These are phyloP conservation scores for Melastoma candidum DNA, from an alignment of 441 rosid genomes.

Conservation along the genomic window DNA sequence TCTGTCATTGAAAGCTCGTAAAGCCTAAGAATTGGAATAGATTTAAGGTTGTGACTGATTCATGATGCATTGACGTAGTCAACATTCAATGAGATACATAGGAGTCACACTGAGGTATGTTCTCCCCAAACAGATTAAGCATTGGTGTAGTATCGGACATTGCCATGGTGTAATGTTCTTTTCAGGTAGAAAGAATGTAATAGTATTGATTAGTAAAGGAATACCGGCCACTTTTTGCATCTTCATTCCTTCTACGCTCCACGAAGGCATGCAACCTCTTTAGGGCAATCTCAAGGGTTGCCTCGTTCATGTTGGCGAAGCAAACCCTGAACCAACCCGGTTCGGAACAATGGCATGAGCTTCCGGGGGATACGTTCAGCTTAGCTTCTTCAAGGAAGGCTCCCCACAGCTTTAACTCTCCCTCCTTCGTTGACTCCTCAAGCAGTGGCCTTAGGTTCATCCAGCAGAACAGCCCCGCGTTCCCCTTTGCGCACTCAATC, in stretches of 20 bases:
- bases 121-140: no score
- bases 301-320: slow-evolving; percentile 11
- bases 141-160: no score
- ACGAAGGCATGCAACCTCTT: slow-evolving; percentile 2
- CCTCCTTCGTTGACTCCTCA: neutral
- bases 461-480: slow-evolving; percentile 12
- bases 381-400: neutral
- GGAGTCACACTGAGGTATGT: no score
- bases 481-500: slow-evolving; percentile 10
- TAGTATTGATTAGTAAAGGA: no score
- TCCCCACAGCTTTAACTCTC: slow-evolving; percentile 11
- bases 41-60: no score
- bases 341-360: slow-evolving; percentile 13
- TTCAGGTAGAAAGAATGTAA: no score
- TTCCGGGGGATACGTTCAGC: slow-evolving; percentile 2
- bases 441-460: slow-evolving; percentile 8
- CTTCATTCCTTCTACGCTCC: neutral
- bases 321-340: slow-evolving; percentile 14
- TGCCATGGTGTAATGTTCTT: no score
- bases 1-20: no score
- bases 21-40: no score
- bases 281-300: slow-evolving; percentile 5
- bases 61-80: no score
- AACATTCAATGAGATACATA: no score
- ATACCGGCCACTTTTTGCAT: no score